phyloP scores from a whole-genome alignment of 2,329 filamentous ascomycete genomes.

The Colletotrichum abscissum region DNA sequence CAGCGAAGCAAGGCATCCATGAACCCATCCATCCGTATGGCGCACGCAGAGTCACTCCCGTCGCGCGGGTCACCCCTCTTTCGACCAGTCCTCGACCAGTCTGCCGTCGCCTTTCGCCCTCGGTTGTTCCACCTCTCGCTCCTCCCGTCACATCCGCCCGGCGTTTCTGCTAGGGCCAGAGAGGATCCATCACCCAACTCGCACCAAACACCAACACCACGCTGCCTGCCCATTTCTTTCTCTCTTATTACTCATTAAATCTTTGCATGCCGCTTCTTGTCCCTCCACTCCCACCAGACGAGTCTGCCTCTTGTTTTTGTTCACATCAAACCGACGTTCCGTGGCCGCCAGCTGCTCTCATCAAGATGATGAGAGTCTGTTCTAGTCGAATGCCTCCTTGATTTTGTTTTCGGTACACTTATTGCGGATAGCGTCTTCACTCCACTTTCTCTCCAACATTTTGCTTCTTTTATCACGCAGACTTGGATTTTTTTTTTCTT shows the following conservation, averaged over 20 bases:
- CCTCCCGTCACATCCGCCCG: slow-evolving; percentile 27
- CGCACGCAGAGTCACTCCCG: not conserved
- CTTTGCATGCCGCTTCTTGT: slow-evolving; percentile 34
- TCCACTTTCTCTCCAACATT: not conserved
- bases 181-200: slow-evolving; percentile 15
- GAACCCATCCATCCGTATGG: not conserved
- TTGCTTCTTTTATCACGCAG: not conserved
- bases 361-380: slow-evolving; percentile 6
- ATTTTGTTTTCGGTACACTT: not conserved
- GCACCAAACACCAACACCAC: slow-evolving; percentile 18
- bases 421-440: not conserved
- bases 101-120: slow-evolving; percentile 1
- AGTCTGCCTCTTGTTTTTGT: slow-evolving; percentile 7
- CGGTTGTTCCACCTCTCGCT: not conserved
- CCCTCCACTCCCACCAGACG: slow-evolving; percentile 31
- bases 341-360: slow-evolving; percentile 1
- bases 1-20: not conserved
- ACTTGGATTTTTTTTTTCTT: not conserved
- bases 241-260: slow-evolving; percentile 36
- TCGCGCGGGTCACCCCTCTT: slow-evolving; percentile 9
- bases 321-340: not conserved
- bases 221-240: slow-evolving; percentile 32
- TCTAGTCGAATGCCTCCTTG: not conserved
- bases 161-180: slow-evolving; percentile 23
- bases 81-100: not conserved